Base-by-base conservation (phyloP, 495 filamentous ascomycete genomes). In the Neurospora africana region DNA sequence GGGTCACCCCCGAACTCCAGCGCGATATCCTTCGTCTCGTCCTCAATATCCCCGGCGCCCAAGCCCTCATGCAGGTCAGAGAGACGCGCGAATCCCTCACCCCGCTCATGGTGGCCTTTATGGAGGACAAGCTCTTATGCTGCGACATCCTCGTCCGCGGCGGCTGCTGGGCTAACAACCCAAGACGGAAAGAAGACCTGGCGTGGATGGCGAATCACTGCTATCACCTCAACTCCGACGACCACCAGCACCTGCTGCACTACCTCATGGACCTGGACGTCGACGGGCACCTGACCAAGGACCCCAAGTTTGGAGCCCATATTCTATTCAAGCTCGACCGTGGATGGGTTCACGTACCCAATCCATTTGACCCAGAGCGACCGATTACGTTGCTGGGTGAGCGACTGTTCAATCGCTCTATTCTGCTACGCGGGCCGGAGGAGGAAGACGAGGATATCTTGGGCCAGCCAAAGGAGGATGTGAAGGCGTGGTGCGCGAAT, bases 141-240 rank as follows among this genome's bases (percentile, higher is more conserved):
- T 78, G 76, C 65, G 74, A 79, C 33, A 35, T 78, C 2, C 68
- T 82, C 2, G 68, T 81, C 5, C 72, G 75, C 21, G 71, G 58
- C 9, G 78, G 78, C 27, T 76, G 70, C 37, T 44, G 71, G 10
- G 68, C 47, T 15, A 65, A 27, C 7, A 58, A 41, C 30, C 41
- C 72, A 23, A 6, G n/a, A 5, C 39, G 43, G 43, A 23, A 53
- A 5, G 44, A 53, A 13, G 44, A 53, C 19, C 21, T 53, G 5
- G 10, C 21, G 19, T 6, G 21, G 44, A 23, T 53, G 44, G n/a
- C 19, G 0, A 21, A 23, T 5, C 19, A 11, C n/a, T 53, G 19
- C 44, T 9, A 5, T 23, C 10, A 13, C n/a, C 10, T 4, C 4
- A 11, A 23, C n/a, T 9, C 8, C 3, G 9, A 11, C 37, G 2